phyloP scores from a whole-genome alignment of 148 eudicot genomes.

The Hydrangea macrophylla region DNA sequence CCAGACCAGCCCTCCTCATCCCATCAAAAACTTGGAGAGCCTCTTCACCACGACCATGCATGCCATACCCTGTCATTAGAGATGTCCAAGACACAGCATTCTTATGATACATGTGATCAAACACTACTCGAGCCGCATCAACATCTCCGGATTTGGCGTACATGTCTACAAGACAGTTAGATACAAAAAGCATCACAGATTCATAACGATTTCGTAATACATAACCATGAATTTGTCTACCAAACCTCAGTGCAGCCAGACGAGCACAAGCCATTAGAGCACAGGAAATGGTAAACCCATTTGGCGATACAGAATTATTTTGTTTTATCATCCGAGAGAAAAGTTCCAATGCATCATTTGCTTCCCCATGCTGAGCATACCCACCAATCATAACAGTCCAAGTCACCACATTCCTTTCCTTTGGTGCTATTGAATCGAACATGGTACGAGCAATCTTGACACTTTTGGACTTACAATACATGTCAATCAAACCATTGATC shows the following conservation, averaged over 20 bases:
- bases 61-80: conserved; percentile 69
- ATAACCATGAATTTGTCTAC: conserved; percentile 67
- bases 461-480: conserved; percentile 69
- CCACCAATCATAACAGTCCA: conserved; percentile 89
- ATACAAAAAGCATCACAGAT: conserved; percentile 40
- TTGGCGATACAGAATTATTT: conserved; percentile 37
- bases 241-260: conserved; percentile 50
- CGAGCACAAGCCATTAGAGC: conserved; percentile 71
- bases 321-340: conserved; percentile 52
- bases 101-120: conserved; percentile 53
- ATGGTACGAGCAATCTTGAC: conserved; percentile 39
- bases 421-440: conserved; percentile 38
- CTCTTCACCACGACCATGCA: conserved; percentile 78
- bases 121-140: conserved; percentile 48
- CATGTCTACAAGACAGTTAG: conserved; percentile 76
- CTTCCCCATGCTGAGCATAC: conserved; percentile 73
- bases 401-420: conserved; percentile 59
- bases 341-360: conserved; percentile 59
- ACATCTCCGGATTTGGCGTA: conserved; percentile 75
- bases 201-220: conserved; percentile 48
- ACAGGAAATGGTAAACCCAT: conserved; percentile 70
- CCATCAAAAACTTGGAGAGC: conserved; percentile 52
- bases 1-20: conserved; percentile 48
- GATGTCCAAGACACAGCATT: conserved; percentile 84
- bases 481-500: conserved; percentile 64